These are phyloP conservation scores for Ballota nigra DNA, from an alignment of 257 asterid species.

Conservation along the genomic window DNA sequence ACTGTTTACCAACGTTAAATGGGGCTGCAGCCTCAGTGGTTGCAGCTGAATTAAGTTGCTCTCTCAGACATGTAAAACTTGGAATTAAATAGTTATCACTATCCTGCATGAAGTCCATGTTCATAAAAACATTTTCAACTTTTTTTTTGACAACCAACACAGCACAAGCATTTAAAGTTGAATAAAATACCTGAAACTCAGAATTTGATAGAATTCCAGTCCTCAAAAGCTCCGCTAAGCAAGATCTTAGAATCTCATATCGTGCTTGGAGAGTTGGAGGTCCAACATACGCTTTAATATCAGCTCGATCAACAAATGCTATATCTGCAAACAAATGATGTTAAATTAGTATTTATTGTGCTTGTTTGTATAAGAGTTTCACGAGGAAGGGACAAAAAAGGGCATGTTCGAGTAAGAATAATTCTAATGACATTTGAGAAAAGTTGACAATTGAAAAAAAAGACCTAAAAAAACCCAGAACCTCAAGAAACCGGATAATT, in stretches of 20 bases:
- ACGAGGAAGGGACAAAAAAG: constrained; percentile 4
- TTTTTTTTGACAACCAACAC: constrained; percentile 6
- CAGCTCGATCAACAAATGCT: constrained; percentile 99
- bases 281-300: constrained; percentile 94
- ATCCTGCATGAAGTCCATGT: constrained; percentile 41
- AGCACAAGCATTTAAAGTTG: not conserved
- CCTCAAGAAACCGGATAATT: not conserved
- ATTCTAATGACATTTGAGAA: not conserved
- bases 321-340: constrained; percentile 60
- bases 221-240: constrained; percentile 80
- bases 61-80: constrained; percentile 58
- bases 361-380: not conserved
- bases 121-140: not conserved
- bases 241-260: constrained; percentile 86
- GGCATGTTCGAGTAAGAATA: not conserved
- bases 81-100: constrained; percentile 45
- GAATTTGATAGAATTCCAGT: constrained; percentile 69
- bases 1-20: constrained; percentile 42
- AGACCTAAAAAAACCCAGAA: not conserved
- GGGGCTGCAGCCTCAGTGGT: constrained; percentile 39
- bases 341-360: not conserved
- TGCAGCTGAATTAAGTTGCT: constrained; percentile 37
- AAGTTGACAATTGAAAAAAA: not conserved
- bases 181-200: constrained; percentile 46
- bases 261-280: constrained; percentile 98